Evolutionary conservation across 257 asterid species (phyloP).

Genomic region (Capsicum pubescens): DNA sequence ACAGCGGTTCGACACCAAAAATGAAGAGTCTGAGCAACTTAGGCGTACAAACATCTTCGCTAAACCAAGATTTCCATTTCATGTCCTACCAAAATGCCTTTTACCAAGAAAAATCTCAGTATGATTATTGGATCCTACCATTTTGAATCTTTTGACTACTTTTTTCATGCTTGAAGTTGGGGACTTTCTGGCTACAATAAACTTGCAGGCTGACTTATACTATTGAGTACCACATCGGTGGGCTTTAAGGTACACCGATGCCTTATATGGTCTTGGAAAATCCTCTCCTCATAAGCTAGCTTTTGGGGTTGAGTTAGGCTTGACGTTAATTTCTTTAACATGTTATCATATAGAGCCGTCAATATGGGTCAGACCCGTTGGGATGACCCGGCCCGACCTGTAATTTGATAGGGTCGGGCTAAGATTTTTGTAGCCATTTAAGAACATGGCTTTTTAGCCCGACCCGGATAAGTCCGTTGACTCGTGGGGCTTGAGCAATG

Average conservation of each 20-base stretch:
- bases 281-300: neutral
- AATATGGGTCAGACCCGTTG: no score
- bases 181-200: neutral
- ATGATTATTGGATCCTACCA: neutral
- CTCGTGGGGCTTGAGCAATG: no score
- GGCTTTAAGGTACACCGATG: neutral
- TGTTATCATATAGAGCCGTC: neutral
- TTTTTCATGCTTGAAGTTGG: neutral
- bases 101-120: neutral
- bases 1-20: no score
- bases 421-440: no score
- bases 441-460: no score
- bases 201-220: neutral
- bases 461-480: no score
- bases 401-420: no score
- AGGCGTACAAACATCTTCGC: neutral
- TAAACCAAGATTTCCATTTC: conserved; percentile 7
- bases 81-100: neutral
- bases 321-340: neutral
- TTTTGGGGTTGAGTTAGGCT: neutral
- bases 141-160: neutral
- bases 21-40: no score
- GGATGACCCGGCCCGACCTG: no score
- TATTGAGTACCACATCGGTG: neutral
- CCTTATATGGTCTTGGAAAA: neutral